A percentile compares a stretch with the other conserved stretches of the same genome.
These are phyloP conservation scores for Sphenostylis stenocarpa DNA, from an alignment of 306 rosid species.

Conservation along the genomic window DNA sequence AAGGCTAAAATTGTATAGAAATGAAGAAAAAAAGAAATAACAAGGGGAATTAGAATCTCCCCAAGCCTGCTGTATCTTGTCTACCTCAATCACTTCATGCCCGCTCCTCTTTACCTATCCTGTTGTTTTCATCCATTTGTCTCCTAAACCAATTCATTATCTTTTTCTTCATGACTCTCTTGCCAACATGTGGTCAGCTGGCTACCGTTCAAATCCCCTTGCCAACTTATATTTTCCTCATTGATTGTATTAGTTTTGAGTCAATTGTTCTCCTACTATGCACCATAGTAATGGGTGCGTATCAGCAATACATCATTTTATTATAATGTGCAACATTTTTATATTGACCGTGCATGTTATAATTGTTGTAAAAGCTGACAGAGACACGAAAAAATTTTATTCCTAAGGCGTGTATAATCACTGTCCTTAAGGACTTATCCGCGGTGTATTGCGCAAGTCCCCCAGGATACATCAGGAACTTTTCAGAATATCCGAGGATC, in stretches of 20 bases:
- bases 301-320: conserved; percentile 1
- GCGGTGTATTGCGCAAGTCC: too few relatives aligned
- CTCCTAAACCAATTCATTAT: neutral
- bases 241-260: neutral
- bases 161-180: neutral
- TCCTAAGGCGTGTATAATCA: too few relatives aligned
- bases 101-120: neutral
- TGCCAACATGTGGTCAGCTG: conserved; percentile 3
- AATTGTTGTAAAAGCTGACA: too few relatives aligned
- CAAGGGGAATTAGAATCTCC: neutral
- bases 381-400: too few relatives aligned
- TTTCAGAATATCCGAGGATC: too few relatives aligned
- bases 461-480: too few relatives aligned
- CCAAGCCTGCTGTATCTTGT: neutral
- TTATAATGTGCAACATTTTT: conserved; percentile 2
- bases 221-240: neutral
- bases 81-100: neutral
- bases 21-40: neutral
- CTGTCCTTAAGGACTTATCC: too few relatives aligned
- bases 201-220: neutral
- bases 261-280: neutral
- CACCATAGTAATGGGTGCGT: neutral
- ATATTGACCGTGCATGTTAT: conserved; percentile 6
- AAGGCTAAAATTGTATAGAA: neutral
- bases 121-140: neutral